phyloP scores from a whole-genome alignment of 768 basidiomycete species.

The Zangia roseola region DNA sequence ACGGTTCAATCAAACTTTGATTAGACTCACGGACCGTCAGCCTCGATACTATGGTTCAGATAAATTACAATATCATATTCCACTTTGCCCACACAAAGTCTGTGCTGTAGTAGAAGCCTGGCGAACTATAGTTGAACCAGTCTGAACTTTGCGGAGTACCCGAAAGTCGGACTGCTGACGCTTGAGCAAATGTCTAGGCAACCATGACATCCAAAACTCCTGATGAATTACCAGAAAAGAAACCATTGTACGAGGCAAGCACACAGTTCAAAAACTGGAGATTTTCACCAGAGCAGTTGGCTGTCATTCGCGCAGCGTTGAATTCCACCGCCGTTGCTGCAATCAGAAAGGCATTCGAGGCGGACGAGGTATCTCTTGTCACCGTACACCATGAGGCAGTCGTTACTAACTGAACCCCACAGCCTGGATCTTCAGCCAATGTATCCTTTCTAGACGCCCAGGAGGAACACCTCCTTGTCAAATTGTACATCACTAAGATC shows the following conservation, averaged over 20 bases:
- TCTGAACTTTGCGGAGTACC: too few species aligned
- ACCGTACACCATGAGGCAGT: neutral
- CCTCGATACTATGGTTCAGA: neutral
- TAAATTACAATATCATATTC: neutral
- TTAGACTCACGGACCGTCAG: too few species aligned
- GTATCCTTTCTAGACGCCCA: constrained; percentile 70
- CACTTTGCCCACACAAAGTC: too few species aligned
- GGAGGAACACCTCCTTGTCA: constrained; percentile 88
- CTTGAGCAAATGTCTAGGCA: too few species aligned
- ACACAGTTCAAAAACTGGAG: constrained; percentile 89
- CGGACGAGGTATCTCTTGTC: constrained; percentile 60
- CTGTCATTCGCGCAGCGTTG: constrained; percentile 56
- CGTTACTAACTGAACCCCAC: constrained; percentile 10
- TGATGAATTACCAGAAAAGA: constrained; percentile 8
- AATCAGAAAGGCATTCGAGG: constrained; percentile 76
- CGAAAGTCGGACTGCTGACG: too few species aligned
- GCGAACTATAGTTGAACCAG: too few species aligned
- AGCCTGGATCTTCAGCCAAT: constrained; percentile 73
- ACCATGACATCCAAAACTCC: too few species aligned
- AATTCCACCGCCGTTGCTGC: constrained; percentile 75
- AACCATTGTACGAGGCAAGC: constrained; percentile 69
- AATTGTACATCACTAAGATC: constrained; percentile 86
- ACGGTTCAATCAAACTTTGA: too few species aligned
- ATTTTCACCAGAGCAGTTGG: constrained; percentile 70
- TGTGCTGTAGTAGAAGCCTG: too few species aligned